phyloP scores from a whole-genome alignment of 306 rosid genomes.

The Prunus padus region DNA sequence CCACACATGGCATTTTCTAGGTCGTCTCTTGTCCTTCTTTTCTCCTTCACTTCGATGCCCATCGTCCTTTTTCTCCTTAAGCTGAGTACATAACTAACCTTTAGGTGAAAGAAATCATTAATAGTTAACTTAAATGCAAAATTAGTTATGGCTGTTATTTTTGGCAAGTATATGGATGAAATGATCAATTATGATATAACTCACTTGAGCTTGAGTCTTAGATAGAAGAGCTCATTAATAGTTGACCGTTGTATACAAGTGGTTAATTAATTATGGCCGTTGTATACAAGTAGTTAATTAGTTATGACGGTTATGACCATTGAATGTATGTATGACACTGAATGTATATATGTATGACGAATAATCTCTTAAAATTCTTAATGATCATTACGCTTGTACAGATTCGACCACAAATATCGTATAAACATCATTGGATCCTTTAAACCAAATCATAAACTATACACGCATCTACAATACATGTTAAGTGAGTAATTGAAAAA shows the following conservation, averaged over 20 bases:
- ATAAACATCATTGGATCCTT: neutral
- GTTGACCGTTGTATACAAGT: neutral
- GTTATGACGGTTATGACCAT: too few species aligned
- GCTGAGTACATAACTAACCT: neutral
- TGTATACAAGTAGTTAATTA: too few species aligned
- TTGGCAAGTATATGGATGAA: neutral
- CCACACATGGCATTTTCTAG: slow-evolving; percentile 18
- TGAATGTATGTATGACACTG: too few species aligned
- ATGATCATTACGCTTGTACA: too few species aligned
- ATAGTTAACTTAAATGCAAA: neutral
- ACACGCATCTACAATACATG: neutral
- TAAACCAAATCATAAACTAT: neutral
- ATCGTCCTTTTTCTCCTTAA: neutral
- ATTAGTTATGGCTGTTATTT: neutral
- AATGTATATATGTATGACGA: too few species aligned
- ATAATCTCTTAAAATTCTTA: too few species aligned
- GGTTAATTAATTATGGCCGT: too few species aligned
- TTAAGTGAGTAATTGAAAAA: neutral
- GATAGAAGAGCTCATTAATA: neutral
- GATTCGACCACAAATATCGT: too few species aligned
- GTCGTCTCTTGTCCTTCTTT: slow-evolving; percentile 33
- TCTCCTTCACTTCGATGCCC: too few species aligned
- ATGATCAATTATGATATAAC: neutral
- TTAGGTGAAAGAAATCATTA: neutral
- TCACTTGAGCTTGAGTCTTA: too few species aligned